Conservation (phyloP, 176 grass and related monocot species). For the Calamus simplicifolius region DNA sequence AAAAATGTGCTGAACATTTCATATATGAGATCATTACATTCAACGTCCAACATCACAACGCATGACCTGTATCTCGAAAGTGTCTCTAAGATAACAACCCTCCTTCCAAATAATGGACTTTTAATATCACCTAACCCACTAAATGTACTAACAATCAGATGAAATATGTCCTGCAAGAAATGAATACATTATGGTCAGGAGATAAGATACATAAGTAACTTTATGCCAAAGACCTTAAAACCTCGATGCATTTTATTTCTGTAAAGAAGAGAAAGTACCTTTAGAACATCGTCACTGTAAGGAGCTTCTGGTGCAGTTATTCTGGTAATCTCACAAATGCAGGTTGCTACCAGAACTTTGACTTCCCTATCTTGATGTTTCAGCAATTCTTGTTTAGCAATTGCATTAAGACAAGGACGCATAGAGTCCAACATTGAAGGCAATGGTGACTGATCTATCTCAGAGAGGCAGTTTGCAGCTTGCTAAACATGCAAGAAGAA, state of each 20-base stretch:
- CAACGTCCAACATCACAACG: slow-evolving; percentile 99
- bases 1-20: slow-evolving; percentile 87
- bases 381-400: slow-evolving; percentile 75
- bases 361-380: slow-evolving; percentile 81
- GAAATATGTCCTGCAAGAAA: slow-evolving; percentile 77
- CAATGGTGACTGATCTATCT: slow-evolving; percentile 77
- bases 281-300: slow-evolving; percentile 87
- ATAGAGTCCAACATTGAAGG: slow-evolving; percentile 64
- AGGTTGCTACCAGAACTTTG: slow-evolving; percentile 86
- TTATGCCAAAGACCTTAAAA: not conserved
- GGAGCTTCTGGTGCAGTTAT: slow-evolving; percentile 98
- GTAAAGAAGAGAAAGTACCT: slow-evolving; percentile 33
- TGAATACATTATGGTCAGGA: not conserved
- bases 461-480: slow-evolving; percentile 58
- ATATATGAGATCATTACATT: slow-evolving; percentile 94
- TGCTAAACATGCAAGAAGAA: slow-evolving; percentile 36
- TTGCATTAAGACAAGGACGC: slow-evolving; percentile 61
- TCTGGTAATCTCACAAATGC: slow-evolving; percentile 98
- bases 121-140: slow-evolving; percentile 59
- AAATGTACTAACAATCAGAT: slow-evolving; percentile 88
- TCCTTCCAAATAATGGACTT: slow-evolving; percentile 61
- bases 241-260: not conserved
- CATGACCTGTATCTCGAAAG: slow-evolving; percentile 95
- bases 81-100: slow-evolving; percentile 90
- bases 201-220: no score